phyloP scores from a whole-genome alignment of 108 stramenopile genomes.

The Fragilaria radians region DNA sequence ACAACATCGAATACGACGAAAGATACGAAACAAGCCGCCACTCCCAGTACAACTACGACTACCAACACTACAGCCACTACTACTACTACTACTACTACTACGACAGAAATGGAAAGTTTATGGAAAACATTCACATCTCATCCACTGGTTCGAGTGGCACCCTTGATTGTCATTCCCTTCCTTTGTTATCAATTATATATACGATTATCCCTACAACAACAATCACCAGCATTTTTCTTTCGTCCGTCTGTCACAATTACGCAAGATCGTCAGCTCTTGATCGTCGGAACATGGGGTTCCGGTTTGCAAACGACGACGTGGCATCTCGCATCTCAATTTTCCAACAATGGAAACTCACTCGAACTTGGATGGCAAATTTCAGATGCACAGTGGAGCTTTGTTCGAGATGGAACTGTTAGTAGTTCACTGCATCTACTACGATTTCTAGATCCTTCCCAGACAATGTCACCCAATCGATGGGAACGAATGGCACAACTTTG shows the following conservation, averaged over 20 bases:
- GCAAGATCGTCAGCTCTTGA: constrained; percentile 50
- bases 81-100: too few relatives aligned
- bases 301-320: too few relatives aligned
- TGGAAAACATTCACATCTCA: constrained; percentile 2
- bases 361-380: constrained; percentile 33
- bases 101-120: not conserved
- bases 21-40: too few relatives aligned
- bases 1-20: too few relatives aligned
- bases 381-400: constrained; percentile 17
- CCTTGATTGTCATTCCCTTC: constrained; percentile 28
- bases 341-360: constrained; percentile 4
- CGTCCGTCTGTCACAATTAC: constrained; percentile 31
- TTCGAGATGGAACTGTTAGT: constrained; percentile 41
- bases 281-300: constrained; percentile 41
- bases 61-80: too few relatives aligned
- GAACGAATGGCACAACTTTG: constrained; percentile 25
- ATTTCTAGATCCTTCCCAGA: constrained; percentile 9
- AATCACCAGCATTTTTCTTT: constrained; percentile 33
- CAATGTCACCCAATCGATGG: constrained; percentile 3
- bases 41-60: too few relatives aligned
- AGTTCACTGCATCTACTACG: constrained; percentile 38
- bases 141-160: not conserved
- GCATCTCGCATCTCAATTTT: constrained; percentile 15
- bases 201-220: constrained; percentile 37
- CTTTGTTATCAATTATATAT: constrained; percentile 20